Evolutionary conservation across 2,329 filamentous ascomycete species (phyloP).

Genomic region (Pseudonectria foliicola): DNA sequence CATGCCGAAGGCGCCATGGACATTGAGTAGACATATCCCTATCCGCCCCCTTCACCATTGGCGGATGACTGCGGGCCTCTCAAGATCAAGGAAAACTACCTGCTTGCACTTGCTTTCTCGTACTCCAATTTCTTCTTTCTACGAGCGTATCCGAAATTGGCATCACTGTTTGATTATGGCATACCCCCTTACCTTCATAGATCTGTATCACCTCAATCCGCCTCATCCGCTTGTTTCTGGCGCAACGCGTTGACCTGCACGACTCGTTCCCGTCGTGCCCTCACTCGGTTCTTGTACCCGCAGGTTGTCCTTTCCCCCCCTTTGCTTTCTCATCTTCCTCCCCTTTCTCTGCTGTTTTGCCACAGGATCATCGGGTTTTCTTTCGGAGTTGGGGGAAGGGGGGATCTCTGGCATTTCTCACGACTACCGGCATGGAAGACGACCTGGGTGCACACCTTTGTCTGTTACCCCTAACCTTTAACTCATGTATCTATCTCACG

Average conservation of each 20-base stretch:
- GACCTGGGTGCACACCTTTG: too few species aligned
- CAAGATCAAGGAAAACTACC: neutral
- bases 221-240: too few species aligned
- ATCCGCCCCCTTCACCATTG: neutral
- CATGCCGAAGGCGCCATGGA: constrained; percentile 33
- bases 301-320: too few species aligned
- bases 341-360: neutral
- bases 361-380: too few species aligned
- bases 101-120: neutral
- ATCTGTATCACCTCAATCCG: neutral
- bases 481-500: too few species aligned
- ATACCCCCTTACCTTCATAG: constrained; percentile 11
- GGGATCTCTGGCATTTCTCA: too few species aligned
- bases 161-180: constrained; percentile 11
- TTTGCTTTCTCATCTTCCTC: neutral
- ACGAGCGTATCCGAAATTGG: constrained; percentile 10
- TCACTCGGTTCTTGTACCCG: too few species aligned
- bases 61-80: neutral
- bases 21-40: constrained; percentile 24
- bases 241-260: constrained; percentile 7
- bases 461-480: too few species aligned
- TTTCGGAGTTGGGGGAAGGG: too few species aligned
- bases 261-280: constrained; percentile 6
- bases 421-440: too few species aligned
- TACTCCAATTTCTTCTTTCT: too few species aligned